These are phyloP conservation scores for Phalaenopsis aphrodite DNA, from an alignment of 106 monocot genomes.

Conservation along the genomic window DNA sequence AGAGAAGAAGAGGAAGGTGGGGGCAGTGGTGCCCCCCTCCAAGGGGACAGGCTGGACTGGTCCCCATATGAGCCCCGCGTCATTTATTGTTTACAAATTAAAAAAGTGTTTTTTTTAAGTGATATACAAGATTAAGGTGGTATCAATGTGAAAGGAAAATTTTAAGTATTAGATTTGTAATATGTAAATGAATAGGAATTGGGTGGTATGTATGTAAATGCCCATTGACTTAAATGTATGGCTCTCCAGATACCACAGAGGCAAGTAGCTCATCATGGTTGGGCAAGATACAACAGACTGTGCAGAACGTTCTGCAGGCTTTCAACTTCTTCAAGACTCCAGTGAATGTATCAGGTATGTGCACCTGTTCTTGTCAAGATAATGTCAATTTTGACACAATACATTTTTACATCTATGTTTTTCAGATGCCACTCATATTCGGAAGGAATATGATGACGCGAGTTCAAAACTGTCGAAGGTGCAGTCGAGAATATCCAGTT, in stretches of 20 bases:
- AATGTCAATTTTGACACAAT: conserved; percentile 2
- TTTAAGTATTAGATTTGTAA: no score
- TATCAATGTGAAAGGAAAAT: no score
- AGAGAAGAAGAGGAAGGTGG: no score
- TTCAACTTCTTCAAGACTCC: conserved; percentile 88
- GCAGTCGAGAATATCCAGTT: conserved; percentile 71
- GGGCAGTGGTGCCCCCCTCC: no score
- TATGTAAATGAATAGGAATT: no score
- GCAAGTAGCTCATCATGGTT: conserved; percentile 54
- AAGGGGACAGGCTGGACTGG: no score
- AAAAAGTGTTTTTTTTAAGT: no score
- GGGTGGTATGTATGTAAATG: no score
- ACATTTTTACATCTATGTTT: conserved; percentile 6
- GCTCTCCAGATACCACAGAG: conserved; percentile 36
- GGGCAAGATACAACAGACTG: conserved; percentile 68
- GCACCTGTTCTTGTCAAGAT: conserved; percentile 2
- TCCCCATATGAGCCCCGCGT: no score
- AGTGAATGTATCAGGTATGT: conserved; percentile 77
- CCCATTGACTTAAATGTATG: neutral
- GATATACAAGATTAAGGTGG: no score
- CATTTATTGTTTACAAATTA: no score
- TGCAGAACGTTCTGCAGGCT: conserved; percentile 56
- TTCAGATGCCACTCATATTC: conserved; percentile 66
- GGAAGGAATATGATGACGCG: conserved; percentile 83
- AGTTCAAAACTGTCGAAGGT: conserved; percentile 87